These are phyloP conservation scores for Lactifluus subvellereus DNA, from an alignment of 768 basidiomycete genomes.

Conservation along the genomic window DNA sequence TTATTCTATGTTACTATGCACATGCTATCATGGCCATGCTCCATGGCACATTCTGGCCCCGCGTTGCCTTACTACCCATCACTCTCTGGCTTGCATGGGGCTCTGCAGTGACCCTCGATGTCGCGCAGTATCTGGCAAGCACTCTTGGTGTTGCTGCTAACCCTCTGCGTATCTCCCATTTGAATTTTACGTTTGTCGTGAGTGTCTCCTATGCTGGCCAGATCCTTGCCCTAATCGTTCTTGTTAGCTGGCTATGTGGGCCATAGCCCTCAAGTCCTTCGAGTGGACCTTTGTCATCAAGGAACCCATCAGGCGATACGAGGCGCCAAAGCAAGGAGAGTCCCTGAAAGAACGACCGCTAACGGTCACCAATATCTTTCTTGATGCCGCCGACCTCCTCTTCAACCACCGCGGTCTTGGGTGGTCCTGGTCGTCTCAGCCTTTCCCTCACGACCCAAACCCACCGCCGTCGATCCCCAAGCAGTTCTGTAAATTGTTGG, in stretches of 20 bases:
- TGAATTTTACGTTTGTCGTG: conserved; percentile 17
- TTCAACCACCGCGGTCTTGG: conserved; percentile 23
- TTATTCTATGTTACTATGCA: conserved; percentile 16
- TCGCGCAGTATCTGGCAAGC: conserved; percentile 3
- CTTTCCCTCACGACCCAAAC: conserved; percentile 1
- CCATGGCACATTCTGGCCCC: conserved; percentile 3
- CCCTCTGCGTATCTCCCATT: conserved; percentile 5
- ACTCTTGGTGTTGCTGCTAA: not conserved
- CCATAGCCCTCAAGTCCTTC: conserved; percentile 8
- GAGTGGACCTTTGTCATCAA: conserved; percentile 19
- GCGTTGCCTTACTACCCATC: conserved; percentile 14
- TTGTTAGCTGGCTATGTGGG: conserved; percentile 8
- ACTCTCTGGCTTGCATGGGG: conserved; percentile 15
- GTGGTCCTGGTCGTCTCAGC: conserved; percentile 22
- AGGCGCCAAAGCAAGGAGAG: not conserved
- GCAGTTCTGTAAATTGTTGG: not conserved
- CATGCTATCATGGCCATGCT: conserved; percentile 21
- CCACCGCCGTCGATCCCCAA: not conserved
- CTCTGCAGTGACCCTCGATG: conserved; percentile 4
- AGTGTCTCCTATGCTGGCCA: not conserved
- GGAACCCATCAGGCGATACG: conserved; percentile 9
- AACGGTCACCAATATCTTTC: not conserved
- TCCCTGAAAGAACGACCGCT: conserved; percentile 6
- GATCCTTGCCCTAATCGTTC: not conserved
- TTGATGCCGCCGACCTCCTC: conserved; percentile 21